Percentiles rank a stretch among this genome's conserved stretches.
Evolutionary conservation across 2,329 filamentous ascomycete genomes (phyloP).

Genomic region (Biscogniauxia marginata): DNA sequence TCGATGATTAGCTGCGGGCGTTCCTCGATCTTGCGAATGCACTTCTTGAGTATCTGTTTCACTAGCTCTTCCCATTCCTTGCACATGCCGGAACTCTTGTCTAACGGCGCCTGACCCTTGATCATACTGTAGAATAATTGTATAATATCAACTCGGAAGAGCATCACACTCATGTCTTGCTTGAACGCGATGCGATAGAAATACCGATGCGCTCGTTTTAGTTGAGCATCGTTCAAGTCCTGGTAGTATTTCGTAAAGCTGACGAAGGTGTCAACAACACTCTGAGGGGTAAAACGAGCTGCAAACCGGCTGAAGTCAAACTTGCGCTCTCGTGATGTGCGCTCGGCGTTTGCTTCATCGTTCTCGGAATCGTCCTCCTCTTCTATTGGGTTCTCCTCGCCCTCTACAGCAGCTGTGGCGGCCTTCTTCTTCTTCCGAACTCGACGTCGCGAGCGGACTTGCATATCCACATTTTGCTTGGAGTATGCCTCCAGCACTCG

Average conservation of each 20-base stretch:
- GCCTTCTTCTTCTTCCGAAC: conserved; percentile 72
- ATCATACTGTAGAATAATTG: conserved; percentile 87
- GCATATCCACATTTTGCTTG: conserved; percentile 91
- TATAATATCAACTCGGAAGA: conserved; percentile 90
- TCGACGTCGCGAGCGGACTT: conserved; percentile 78
- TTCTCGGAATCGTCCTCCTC: conserved; percentile 69
- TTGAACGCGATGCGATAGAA: conserved; percentile 95
- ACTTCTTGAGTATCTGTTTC: conserved; percentile 77
- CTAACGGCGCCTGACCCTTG: conserved; percentile 78
- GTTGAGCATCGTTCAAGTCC: conserved; percentile 74
- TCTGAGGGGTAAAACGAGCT: conserved; percentile 77
- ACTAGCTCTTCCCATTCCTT: conserved; percentile 91
- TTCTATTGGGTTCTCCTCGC: conserved; percentile 50
- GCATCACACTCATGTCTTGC: conserved; percentile 82
- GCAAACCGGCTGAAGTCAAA: conserved; percentile 91
- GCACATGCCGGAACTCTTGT: conserved; percentile 64
- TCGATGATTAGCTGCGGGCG: conserved; percentile 84
- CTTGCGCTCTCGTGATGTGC: conserved; percentile 76
- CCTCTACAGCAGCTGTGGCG: conserved; percentile 43
- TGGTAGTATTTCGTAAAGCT: conserved; percentile 75
- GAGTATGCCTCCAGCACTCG: conserved; percentile 90
- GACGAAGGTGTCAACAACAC: conserved; percentile 85
- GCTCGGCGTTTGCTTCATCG: conserved; percentile 69
- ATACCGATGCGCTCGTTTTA: conserved; percentile 90
- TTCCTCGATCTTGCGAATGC: conserved; percentile 81